These are phyloP conservation scores for Jaltomata sinuosa DNA, from an alignment of 257 asterid genomes.

Conservation along the genomic window DNA sequence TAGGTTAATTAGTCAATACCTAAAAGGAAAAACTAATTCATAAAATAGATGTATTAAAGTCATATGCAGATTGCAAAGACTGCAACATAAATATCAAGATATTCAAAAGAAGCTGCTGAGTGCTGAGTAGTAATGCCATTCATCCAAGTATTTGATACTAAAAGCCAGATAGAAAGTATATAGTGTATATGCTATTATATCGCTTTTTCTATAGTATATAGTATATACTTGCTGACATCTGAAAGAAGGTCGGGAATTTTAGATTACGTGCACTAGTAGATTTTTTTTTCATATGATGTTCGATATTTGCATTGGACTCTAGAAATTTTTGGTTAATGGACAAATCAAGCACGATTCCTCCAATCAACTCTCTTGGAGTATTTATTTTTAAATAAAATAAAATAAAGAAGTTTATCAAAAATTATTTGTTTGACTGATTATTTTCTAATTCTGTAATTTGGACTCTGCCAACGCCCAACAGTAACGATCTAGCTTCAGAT, in stretches of 20 bases:
- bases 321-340: too few species aligned
- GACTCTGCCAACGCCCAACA: too few species aligned
- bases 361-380: too few species aligned
- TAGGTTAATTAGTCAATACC: neutral
- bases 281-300: too few species aligned
- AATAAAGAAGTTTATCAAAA: too few species aligned
- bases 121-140: neutral
- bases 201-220: neutral
- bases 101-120: neutral
- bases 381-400: too few species aligned
- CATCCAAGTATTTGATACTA: neutral
- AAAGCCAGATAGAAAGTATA: neutral
- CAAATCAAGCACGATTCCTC: too few species aligned
- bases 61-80: neutral
- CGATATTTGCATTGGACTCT: too few species aligned
- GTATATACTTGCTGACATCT: neutral
- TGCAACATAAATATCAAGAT: neutral
- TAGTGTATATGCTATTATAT: neutral
- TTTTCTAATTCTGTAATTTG: too few species aligned
- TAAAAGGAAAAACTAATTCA: neutral
- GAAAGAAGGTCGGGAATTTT: neutral
- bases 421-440: too few species aligned
- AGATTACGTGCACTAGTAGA: neutral
- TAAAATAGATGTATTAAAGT: too few species aligned
- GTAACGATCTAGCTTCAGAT: too few species aligned